These are phyloP conservation scores for Syzygium malaccense DNA, from an alignment of 441 rosid species.

Conservation along the genomic window DNA sequence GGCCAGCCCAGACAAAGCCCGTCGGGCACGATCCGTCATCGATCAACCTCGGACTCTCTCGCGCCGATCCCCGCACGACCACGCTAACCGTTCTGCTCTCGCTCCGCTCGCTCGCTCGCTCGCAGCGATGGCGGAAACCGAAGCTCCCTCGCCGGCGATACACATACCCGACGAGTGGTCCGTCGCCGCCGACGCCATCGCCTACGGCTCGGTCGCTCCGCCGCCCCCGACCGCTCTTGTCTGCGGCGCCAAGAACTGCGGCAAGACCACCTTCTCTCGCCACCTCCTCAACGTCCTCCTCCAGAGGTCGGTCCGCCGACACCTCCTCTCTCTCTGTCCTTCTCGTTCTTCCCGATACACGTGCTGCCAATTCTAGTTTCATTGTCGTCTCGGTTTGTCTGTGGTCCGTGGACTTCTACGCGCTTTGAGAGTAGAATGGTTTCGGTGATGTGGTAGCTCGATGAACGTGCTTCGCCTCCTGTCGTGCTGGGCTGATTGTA, in stretches of 20 bases:
- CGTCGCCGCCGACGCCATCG: conserved; percentile 50
- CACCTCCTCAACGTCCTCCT: conserved; percentile 68
- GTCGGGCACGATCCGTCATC: not conserved
- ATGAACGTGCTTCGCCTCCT: not conserved
- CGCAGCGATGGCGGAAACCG: conserved; percentile 8
- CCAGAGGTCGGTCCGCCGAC: conserved; percentile 30
- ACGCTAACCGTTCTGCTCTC: not conserved
- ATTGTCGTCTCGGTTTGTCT: not conserved
- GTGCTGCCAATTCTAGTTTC: not conserved
- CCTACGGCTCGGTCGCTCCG: conserved; percentile 36
- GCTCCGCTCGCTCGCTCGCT: not conserved
- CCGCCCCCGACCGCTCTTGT: conserved; percentile 48
- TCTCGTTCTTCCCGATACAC: not conserved
- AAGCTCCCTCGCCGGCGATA: conserved; percentile 20
- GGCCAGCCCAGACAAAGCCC: not conserved
- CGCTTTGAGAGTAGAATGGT: not conserved
- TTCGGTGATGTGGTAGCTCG: not conserved
- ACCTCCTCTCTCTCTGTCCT: not conserved
- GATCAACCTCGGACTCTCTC: not conserved
- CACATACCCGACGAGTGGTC: conserved; percentile 66
- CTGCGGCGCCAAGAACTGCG: conserved; percentile 82
- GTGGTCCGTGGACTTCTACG: not conserved
- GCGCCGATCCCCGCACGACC: not conserved
- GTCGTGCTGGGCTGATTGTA: not conserved
- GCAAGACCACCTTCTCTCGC: conserved; percentile 87